A percentile compares a stretch with the other conserved stretches of the same genome.
phyloP scores from a whole-genome alignment of 2,329 filamentous ascomycete genomes.

The Sarocladium strictum region DNA sequence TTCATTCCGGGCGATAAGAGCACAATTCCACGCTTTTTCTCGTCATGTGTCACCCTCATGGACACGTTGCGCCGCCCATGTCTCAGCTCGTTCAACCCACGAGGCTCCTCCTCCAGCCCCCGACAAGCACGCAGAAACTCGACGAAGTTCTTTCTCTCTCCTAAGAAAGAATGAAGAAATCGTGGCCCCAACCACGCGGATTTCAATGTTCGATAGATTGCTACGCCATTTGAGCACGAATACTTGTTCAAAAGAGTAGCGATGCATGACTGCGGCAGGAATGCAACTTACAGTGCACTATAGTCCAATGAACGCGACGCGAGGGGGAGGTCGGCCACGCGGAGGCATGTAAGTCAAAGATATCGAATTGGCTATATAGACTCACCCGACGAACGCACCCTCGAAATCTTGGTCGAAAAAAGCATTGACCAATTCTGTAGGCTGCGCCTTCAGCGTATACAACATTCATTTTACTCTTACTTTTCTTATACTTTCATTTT shows the following conservation, averaged over 20 bases:
- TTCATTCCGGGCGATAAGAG: no score
- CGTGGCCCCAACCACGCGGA: not conserved
- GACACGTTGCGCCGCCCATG: no score
- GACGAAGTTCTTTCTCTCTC: not conserved
- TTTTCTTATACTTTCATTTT: not conserved
- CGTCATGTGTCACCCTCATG: no score
- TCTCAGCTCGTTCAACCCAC: not conserved
- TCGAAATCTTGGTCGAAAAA: not conserved
- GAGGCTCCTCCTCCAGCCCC: not conserved
- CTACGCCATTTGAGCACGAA: no score
- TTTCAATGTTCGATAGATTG: no score
- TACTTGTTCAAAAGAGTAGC: no score
- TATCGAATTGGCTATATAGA: not conserved
- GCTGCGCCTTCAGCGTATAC: not conserved
- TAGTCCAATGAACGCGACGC: not conserved
- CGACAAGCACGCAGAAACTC: not conserved
- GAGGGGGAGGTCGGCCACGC: not conserved
- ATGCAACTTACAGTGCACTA: no score
- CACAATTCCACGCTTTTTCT: no score
- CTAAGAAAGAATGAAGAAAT: no score
- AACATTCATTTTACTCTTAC: not conserved
- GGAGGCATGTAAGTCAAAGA: not conserved
- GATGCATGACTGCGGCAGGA: no score
- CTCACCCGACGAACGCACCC: not conserved
- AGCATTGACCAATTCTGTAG: not conserved